Evolutionary conservation across 768 basidiomycete species (phyloP), one percentile per base, ranked within the genome.

Genomic region (Chalciporus pseudorubinellus): DNA sequence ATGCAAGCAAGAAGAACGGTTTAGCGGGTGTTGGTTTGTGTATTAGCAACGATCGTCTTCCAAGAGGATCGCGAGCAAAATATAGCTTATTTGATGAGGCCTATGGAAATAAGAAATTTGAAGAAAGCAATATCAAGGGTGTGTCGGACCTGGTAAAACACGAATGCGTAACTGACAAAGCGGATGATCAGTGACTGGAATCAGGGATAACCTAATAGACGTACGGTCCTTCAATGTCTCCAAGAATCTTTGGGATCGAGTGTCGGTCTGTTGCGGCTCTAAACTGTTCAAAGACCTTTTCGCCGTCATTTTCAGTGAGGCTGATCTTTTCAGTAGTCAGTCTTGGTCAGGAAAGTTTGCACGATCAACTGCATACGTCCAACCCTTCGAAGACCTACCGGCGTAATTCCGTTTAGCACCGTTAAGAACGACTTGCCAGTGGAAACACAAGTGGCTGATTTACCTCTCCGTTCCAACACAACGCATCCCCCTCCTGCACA

Each of bases 401-500:
- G 14, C 16, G 39, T 28, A 39, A 44, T 16, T 44, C 28, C 6
- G 19, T 46, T 52, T 20, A 39, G 28, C 16, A 51, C 12, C 31
- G 10, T 34, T 34, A 34, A 18, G 3, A 18, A 36, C 45, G 38
- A 9, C 7, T 10, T 18, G n/a, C n/a, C n/a, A n/a, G n/a, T n/a
- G 22, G 10, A 14, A 41, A 11, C n/a, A 44, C 8, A 19, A 29
- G 8, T 5, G n/a, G 40, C 46, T 20, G 14, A 69, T 69, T 41
- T 41, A 85, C 89, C 74, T 94, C 89, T 53, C 92, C 92, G 61
- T 92, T 92, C 87, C 88, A 94, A 61, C 89, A 92, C 22, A 94
- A 68, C 3, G 89, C 62, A 61, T 85, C 77, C 7, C 78, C 82
- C 13, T 72, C 73, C 29, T 68, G 56, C 13, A 69, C 60, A 63